Conservation (phyloP, 176 grass and related monocot species). For the Lolium perenne region DNA sequence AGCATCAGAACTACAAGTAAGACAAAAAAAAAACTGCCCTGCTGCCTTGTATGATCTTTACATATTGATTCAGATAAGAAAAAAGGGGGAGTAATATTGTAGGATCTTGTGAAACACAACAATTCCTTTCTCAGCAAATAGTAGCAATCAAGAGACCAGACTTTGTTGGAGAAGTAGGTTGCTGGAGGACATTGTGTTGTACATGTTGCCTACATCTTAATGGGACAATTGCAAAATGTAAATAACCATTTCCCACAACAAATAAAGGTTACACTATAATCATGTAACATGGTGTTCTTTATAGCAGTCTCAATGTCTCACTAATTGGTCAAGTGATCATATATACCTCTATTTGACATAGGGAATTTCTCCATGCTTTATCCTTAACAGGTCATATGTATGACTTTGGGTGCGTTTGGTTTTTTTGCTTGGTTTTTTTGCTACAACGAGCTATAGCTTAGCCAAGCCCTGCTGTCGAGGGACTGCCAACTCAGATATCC, state of each 20-base stretch:
- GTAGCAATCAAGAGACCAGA: not conserved
- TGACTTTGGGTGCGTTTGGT: too few relatives aligned
- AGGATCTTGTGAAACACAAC: not conserved
- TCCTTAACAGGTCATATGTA: not conserved
- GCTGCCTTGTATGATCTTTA: not conserved
- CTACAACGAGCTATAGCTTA: not conserved
- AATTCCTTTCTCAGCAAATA: not conserved
- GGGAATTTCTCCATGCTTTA: not conserved
- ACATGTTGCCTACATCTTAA: not conserved
- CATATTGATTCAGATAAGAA: constrained; percentile 1
- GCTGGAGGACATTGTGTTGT: not conserved
- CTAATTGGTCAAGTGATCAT: not conserved
- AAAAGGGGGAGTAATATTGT: not conserved
- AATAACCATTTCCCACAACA: not conserved
- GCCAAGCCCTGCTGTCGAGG: not conserved
- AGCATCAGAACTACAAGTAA: constrained; percentile 60
- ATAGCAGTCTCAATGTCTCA: not conserved
- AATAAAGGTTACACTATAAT: not conserved
- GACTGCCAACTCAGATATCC: not conserved
- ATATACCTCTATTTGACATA: not conserved
- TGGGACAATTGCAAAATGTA: not conserved
- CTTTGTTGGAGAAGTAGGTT: not conserved
- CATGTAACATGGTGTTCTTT: not conserved
- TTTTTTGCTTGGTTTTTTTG: too few relatives aligned
- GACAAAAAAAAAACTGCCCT: constrained; percentile 12